These are phyloP conservation scores for Citrus maxima DNA, from an alignment of 345 rosid species.

Conservation along the genomic window DNA sequence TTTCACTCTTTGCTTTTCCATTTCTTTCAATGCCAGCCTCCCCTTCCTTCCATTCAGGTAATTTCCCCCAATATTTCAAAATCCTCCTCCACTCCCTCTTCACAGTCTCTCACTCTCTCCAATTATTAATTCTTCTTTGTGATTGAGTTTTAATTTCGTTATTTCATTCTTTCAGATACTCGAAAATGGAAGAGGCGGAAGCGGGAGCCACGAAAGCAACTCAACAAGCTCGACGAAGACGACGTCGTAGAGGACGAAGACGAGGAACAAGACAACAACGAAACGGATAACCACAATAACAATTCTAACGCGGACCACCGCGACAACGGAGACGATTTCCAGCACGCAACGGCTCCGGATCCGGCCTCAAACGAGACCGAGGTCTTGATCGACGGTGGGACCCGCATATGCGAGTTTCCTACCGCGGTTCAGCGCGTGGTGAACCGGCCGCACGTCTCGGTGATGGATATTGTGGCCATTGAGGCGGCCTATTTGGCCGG, in stretches of 20 bases:
- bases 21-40: constrained; percentile 72
- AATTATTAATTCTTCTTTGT: neutral
- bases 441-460: constrained; percentile 74
- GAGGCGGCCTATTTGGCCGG: constrained; percentile 65
- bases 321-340: constrained; percentile 43
- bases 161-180: constrained; percentile 39
- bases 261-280: constrained; percentile 35
- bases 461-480: constrained; percentile 49
- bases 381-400: constrained; percentile 49
- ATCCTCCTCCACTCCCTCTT: constrained; percentile 9
- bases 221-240: constrained; percentile 44
- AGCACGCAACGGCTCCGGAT: constrained; percentile 35
- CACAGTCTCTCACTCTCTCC: neutral
- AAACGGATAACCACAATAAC: constrained; percentile 35
- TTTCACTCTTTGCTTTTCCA: constrained; percentile 6
- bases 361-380: constrained; percentile 50
- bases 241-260: constrained; percentile 49
- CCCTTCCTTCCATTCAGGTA: constrained; percentile 65
- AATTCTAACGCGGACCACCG: constrained; percentile 11
- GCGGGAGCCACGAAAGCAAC: constrained; percentile 57
- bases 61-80: constrained; percentile 7
- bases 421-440: constrained; percentile 51
- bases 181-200: constrained; percentile 80
- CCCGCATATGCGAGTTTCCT: constrained; percentile 79
- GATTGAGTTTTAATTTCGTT: constrained; percentile 7